Percentiles rank a stretch among this genome's conserved stretches.
Evolutionary conservation across 2,329 filamentous ascomycete genomes (phyloP).

Genomic region (Venturia asperata): DNA sequence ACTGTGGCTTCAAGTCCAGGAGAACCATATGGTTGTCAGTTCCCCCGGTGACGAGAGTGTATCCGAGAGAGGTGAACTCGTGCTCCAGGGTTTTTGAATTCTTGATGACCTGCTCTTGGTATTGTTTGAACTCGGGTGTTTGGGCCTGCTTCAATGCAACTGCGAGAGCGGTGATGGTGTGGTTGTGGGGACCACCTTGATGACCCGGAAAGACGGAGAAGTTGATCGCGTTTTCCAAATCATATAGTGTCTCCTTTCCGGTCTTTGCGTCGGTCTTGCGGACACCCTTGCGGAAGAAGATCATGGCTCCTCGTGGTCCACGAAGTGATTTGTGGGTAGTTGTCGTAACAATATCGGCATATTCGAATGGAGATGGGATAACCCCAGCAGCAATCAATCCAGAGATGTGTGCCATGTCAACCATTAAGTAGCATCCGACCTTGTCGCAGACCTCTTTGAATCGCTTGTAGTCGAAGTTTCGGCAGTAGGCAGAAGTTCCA

Average conservation of each 20-base stretch:
- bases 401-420: conserved; percentile 97
- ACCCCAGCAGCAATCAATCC: conserved; percentile 89
- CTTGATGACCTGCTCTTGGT: conserved; percentile 81
- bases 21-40: conserved; percentile 97
- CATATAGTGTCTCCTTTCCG: conserved; percentile 77
- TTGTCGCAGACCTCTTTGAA: conserved; percentile 90
- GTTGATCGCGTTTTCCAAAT: conserved; percentile 91
- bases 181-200: conserved; percentile 96
- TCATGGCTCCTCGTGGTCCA: conserved; percentile 91
- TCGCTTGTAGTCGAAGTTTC: conserved; percentile 87
- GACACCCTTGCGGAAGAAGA: conserved; percentile 95
- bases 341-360: conserved; percentile 92
- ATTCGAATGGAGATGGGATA: conserved; percentile 79
- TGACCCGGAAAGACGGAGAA: conserved; percentile 95
- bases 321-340: conserved; percentile 97
- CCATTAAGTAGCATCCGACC: conserved; percentile 83
- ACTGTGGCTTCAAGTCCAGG: conserved; percentile 80
- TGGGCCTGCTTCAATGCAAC: conserved; percentile 94
- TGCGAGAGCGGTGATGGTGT: conserved; percentile 92
- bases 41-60: conserved; percentile 85
- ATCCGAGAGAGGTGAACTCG: conserved; percentile 57
- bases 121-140: conserved; percentile 80
- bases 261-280: conserved; percentile 76
- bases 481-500: conserved; percentile 91
- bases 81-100: conserved; percentile 88